Evolutionary conservation across 768 basidiomycete genomes (phyloP), one percentile per base, ranked within the genome.

Genomic region (Suillus subalutaceus): DNA sequence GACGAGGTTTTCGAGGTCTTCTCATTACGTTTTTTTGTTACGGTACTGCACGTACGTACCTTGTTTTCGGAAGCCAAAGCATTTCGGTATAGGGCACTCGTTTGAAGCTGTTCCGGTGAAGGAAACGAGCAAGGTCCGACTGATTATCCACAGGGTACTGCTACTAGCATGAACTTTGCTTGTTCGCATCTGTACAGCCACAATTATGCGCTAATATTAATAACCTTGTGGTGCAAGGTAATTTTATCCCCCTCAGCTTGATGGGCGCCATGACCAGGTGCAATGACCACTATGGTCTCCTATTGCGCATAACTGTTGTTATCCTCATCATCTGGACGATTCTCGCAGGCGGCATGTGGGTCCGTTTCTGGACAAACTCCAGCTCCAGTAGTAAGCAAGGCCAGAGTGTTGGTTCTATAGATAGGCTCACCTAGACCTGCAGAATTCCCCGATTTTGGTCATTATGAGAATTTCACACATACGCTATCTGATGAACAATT

Each of bases 371-470:
- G 59, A 64, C 67, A 38, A 67, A 73, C 38, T 65, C 70, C 71
- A 53, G 67, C 73, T 50, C 35, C 64, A 3, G 20, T 57, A 3
- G 20, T 57, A 26, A 52, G 50, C 50, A 7, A 18, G 41, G 32
- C 41, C 30, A 53, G 9, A 18, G 3, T 4, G 20, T 26, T 20
- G 38, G 5, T 50, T 43, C 18, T 37, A 18, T 13, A 20, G 13
- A 43, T 60, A 10, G 18, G 32, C 66, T 67, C 26, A 63, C 52
- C 15, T 63, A 66, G 62, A 67, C 65, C 44, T 3, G 40, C 68
- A 85, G 83, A 75, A 8, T 72, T 81, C 66, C 87, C 88, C 6
- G 87, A 90, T 72, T 88, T 92, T 67, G 80, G 85, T 63, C 78
- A 76, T 44, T 89, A 88, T 69, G 75, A 72, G 8, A 70, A 74